These are phyloP conservation scores for Isabelozyma rhagii DNA, from an alignment of 805 yeast genomes.

Conservation along the genomic window DNA sequence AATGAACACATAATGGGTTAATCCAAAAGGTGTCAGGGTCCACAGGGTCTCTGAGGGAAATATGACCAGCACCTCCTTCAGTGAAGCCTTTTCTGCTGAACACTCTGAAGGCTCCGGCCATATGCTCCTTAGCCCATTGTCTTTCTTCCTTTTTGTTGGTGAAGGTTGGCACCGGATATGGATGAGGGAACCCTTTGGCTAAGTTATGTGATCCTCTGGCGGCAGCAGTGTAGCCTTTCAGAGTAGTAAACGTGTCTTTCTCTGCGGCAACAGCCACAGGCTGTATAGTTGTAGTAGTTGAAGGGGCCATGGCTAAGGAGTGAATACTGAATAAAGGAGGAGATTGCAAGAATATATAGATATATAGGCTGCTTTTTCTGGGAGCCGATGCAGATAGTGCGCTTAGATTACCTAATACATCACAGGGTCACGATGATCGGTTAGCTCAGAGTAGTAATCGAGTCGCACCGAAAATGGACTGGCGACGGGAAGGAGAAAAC, in stretches of 20 bases:
- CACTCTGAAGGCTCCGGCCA: slow-evolving; percentile 83
- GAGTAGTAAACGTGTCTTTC: slow-evolving; percentile 12
- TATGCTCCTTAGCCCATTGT: slow-evolving; percentile 60
- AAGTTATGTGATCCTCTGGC: slow-evolving; percentile 58
- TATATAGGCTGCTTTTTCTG: no score
- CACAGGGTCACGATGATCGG: no score
- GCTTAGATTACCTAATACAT: no score
- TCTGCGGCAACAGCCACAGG: background rate
- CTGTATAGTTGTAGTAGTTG: slow-evolving; percentile 1
- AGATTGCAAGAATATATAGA: background rate
- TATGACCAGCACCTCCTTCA: slow-evolving; percentile 85
- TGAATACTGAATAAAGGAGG: background rate
- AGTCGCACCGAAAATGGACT: no score
- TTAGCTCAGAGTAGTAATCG: no score
- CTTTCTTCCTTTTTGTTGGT: slow-evolving; percentile 47
- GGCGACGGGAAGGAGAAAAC: no score
- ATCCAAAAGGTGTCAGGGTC: slow-evolving; percentile 84
- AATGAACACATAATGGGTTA: slow-evolving; percentile 82
- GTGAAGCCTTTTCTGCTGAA: slow-evolving; percentile 76
- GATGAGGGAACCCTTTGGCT: slow-evolving; percentile 51
- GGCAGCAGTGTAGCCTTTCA: slow-evolving; percentile 40
- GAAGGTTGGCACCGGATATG: slow-evolving; percentile 52
- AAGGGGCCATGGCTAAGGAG: background rate
- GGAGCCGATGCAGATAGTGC: no score
- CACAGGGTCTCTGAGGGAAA: slow-evolving; percentile 80